Base-by-base conservation (phyloP, 345 rosid genomes). In the Limnanthes douglasii region DNA sequence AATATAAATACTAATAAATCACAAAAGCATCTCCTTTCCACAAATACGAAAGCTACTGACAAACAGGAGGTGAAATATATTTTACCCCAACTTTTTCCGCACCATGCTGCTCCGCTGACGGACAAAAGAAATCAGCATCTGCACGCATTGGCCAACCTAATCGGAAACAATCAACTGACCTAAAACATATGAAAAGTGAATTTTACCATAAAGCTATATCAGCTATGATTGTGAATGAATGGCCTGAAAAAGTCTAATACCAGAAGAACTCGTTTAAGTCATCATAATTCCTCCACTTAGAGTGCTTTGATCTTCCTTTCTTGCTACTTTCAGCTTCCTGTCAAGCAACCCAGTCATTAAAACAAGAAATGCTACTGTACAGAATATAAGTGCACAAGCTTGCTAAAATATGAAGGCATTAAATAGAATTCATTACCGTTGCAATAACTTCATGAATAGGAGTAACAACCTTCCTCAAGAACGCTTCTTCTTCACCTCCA, bases 101-200 rank as follows among this genome's bases (percentile, higher is more conserved):
- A 11, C 6, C 48, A 19, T 9, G 47, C 34, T 37, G 60, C n/a
- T 41, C 63, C 43, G 43, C 37, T 31, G 82, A 48, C 35, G 50
- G 31, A 22, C 53, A 44, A 61, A 92, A 92, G 70, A 92, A 92
- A 64, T 81, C 96, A 50, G 94, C 96, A 75, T 67, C 93, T 15
- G 68, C 73, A 37, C 95, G 90, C 99, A 92, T 85, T 24, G 99
- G 99, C 99, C 99, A 92, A 37, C 99, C 93, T 54, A 92, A 48
- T 18, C 93, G 86, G 53, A 92, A 92, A 64, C 99, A 92, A 62
- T 81, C 93, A 46, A 68, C 79, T 3, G 93, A 92, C 99, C 99
- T 92, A 49, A 32, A 68, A 47, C 45, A 41, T 29, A 45, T 37
- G 17, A 34, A 32, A 16, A 13, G 34, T 36, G 50, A 37, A 40